A percentile compares a stretch with the other conserved stretches of the same genome.
Evolutionary conservation across 2,329 filamentous ascomycete species (phyloP).

Genomic region (Exophiala calicioides): DNA sequence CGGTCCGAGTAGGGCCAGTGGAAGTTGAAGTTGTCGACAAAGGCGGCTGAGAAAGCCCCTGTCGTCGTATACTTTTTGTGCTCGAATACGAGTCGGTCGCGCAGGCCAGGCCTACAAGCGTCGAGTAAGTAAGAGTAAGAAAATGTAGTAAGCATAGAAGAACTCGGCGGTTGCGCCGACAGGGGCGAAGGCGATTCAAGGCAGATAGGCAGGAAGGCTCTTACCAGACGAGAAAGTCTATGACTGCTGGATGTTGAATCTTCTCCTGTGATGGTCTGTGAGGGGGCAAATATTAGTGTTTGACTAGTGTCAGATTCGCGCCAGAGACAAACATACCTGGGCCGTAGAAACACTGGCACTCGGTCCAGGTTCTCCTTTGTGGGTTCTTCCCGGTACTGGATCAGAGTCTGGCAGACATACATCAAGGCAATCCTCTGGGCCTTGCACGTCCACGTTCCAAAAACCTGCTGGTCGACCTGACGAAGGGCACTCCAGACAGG

Average conservation of each 20-base stretch:
- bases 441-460: slow-evolving; percentile 29
- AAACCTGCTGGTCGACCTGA: slow-evolving; percentile 28
- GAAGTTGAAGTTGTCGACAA: slow-evolving; percentile 30
- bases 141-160: too few species aligned
- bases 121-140: background rate
- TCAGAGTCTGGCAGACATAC: slow-evolving; percentile 29
- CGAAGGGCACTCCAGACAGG: slow-evolving; percentile 27
- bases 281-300: background rate
- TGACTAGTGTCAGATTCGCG: background rate
- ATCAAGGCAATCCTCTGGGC: slow-evolving; percentile 29
- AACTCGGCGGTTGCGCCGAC: background rate
- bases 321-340: slow-evolving; percentile 11
- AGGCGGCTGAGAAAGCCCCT: slow-evolving; percentile 27
- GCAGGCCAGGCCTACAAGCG: slow-evolving; percentile 27
- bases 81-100: slow-evolving; percentile 30
- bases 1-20: slow-evolving; percentile 29
- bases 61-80: slow-evolving; percentile 28
- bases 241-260: slow-evolving; percentile 30
- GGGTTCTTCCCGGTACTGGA: slow-evolving; percentile 27
- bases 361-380: slow-evolving; percentile 27
- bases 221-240: slow-evolving; percentile 30
- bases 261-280: slow-evolving; percentile 28
- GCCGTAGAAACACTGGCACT: slow-evolving; percentile 26
- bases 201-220: background rate
- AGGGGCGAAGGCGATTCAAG: background rate